These are phyloP conservation scores for Trametes versicolor DNA, from an alignment of 1,284 basidiomycete species.

Conservation along the genomic window DNA sequence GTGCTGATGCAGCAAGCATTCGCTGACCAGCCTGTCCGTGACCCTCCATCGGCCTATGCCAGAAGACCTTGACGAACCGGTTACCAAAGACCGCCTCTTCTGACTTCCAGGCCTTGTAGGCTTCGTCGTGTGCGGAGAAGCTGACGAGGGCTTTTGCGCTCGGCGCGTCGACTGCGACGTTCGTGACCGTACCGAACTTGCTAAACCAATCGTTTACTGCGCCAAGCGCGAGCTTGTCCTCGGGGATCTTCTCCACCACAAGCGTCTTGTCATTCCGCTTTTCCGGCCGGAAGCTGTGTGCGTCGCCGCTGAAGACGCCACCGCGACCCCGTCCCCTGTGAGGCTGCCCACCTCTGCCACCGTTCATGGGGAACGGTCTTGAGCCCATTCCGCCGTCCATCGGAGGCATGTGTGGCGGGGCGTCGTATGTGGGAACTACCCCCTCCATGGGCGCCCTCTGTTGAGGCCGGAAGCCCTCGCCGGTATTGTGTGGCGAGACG, in stretches of 20 bases:
- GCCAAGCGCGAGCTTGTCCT: constrained; percentile 81
- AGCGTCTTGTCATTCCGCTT: constrained; percentile 84
- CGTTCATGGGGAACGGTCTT: constrained; percentile 17
- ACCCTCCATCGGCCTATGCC: constrained; percentile 92
- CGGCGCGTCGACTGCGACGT: constrained; percentile 87
- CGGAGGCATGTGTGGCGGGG: constrained; percentile 20
- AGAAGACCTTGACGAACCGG: constrained; percentile 94
- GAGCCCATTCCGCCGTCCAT: constrained; percentile 24
- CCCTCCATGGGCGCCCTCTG: constrained; percentile 23
- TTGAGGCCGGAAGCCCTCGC: constrained; percentile 24
- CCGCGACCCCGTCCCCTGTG: constrained; percentile 49
- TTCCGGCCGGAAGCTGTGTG: constrained; percentile 71
- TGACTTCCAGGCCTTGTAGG: constrained; percentile 89
- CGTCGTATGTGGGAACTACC: constrained; percentile 9
- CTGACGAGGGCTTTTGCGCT: constrained; percentile 86
- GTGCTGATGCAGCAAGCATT: constrained; percentile 81
- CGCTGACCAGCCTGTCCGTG: constrained; percentile 81
- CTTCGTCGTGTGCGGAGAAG: constrained; percentile 88
- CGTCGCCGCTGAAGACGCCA: constrained; percentile 66
- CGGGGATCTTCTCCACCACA: constrained; percentile 94
- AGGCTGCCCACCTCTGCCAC: constrained; percentile 34
- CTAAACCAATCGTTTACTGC: constrained; percentile 91
- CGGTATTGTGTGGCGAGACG: constrained; percentile 29
- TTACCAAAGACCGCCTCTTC: constrained; percentile 95
- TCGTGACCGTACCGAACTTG: constrained; percentile 92